Evolutionary conservation across 352 stramenopile species (phyloP), one percentile per base, ranked within the genome.

Genomic region (Phytopythium delawarense): DNA sequence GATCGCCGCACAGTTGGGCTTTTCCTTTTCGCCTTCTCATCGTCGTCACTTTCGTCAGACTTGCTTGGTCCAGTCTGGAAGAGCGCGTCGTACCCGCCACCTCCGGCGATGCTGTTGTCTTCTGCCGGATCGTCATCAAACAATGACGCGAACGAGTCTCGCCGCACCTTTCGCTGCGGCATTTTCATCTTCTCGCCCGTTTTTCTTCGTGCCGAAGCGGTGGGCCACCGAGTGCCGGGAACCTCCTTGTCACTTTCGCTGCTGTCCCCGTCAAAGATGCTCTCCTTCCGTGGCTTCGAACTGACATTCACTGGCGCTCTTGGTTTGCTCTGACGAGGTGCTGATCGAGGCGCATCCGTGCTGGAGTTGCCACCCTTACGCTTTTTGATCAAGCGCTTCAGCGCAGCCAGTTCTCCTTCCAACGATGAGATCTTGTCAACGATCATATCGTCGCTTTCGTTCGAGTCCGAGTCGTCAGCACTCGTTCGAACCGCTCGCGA

Each of bases 401-500:
- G 55, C 7, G 76, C 75, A 45, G 79, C 76, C 20, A 93, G 37
- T 44, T 93, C 84, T 11, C 70, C 73, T 61, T 88, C 84, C 1
- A 93, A 61, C 34, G 76, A 84, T 8, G 80, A 91, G 12, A 93
- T 93, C 60, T 91, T 93, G 67, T 91, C 74, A 34, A 88, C 84
- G 57, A 93, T 93, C 48, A 84, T 82, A 21, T 85, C 83, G 13
- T 82, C 76, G 23, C 88, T 76, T 44, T 78, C 78, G 35, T 83
- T 59, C 54, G 54, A 59, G 2, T 59, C 54, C 4, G 51, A 57
- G 8, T 44, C 34, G 9, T 57, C 37, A 6, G n/a, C 51, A 4
- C n/a, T 34, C 11, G 9, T 16, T 12, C 30, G 11, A 18, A n/a
- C 2, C 1, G 1, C 7, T 2, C 13, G 32, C 28, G n/a, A 6